phyloP scores from a whole-genome alignment of 139 green algal species.

The Marvania coccoides region DNA sequence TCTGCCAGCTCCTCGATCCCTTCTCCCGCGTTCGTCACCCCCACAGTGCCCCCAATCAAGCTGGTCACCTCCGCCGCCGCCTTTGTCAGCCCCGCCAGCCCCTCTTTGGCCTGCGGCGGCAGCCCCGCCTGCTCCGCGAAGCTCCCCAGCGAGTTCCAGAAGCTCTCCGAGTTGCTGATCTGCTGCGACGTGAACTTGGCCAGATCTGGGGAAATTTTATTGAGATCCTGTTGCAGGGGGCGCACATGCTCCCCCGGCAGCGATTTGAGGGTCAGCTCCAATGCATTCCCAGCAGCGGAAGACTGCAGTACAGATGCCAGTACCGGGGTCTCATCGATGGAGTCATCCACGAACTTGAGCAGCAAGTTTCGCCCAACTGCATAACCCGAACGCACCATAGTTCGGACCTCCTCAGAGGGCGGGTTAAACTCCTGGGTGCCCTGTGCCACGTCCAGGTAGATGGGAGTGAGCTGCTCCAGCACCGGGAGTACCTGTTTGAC shows the following conservation, averaged over 20 bases:
- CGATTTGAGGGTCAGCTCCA: conserved; percentile 70
- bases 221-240: conserved; percentile 65
- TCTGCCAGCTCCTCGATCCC: conserved; percentile 25
- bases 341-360: conserved; percentile 79
- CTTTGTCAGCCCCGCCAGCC: conserved; percentile 13
- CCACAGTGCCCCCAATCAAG: conserved; percentile 7
- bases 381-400: conserved; percentile 49
- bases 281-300: neutral
- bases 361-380: conserved; percentile 75
- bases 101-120: neutral
- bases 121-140: conserved; percentile 18
- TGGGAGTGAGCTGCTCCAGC: conserved; percentile 80
- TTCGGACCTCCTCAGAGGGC: conserved; percentile 56
- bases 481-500: conserved; percentile 66
- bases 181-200: conserved; percentile 7
- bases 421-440: conserved; percentile 74
- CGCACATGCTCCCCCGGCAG: conserved; percentile 75
- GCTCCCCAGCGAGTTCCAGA: conserved; percentile 21
- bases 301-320: conserved; percentile 58
- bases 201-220: conserved; percentile 27
- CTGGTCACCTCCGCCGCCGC: neutral
- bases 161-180: conserved; percentile 14
- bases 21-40: neutral
- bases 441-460: conserved; percentile 75
- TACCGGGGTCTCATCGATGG: conserved; percentile 76